A percentile compares a stretch with the other conserved stretches of the same genome.
Conservation (phyloP, 257 asterid species). For the Plectranthus barbatus region DNA sequence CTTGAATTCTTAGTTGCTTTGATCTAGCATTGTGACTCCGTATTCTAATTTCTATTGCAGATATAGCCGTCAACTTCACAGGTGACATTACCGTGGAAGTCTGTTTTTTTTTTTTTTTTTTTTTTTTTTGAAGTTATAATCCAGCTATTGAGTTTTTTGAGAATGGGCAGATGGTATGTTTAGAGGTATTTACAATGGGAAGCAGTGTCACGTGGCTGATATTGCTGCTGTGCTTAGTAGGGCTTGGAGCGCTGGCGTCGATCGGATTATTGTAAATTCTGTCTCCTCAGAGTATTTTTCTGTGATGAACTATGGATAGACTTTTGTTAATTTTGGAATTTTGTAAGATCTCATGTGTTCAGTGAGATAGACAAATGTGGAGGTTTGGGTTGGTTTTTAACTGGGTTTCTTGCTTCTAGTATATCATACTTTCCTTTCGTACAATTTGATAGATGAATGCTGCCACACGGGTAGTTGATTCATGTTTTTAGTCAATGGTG, state of each 20-base stretch:
- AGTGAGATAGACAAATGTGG: neutral
- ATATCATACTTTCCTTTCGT: neutral
- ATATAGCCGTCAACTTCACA: conserved; percentile 91
- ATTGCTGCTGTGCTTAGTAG: conserved; percentile 72
- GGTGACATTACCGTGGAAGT: conserved; percentile 31
- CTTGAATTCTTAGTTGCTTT: neutral
- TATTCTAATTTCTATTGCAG: conserved; percentile 30
- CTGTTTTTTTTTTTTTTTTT: neutral
- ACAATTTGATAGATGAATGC: too few relatives aligned
- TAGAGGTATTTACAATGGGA: conserved; percentile 88
- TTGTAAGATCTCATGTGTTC: neutral
- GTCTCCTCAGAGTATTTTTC: neutral
- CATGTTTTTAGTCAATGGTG: neutral
- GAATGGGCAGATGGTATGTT: conserved; percentile 74
- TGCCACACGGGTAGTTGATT: neutral
- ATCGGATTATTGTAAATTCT: conserved; percentile 64
- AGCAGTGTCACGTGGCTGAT: conserved; percentile 74
- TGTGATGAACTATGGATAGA: neutral
- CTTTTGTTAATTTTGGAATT: neutral
- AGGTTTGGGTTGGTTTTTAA: neutral
- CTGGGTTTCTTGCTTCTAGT: neutral
- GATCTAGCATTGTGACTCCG: neutral
- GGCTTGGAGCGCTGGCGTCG: conserved; percentile 96
- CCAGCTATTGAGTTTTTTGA: neutral
- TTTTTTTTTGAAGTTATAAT: neutral